phyloP scores from a whole-genome alignment of 768 basidiomycete species.

The Leucocoprinus sp. region DNA sequence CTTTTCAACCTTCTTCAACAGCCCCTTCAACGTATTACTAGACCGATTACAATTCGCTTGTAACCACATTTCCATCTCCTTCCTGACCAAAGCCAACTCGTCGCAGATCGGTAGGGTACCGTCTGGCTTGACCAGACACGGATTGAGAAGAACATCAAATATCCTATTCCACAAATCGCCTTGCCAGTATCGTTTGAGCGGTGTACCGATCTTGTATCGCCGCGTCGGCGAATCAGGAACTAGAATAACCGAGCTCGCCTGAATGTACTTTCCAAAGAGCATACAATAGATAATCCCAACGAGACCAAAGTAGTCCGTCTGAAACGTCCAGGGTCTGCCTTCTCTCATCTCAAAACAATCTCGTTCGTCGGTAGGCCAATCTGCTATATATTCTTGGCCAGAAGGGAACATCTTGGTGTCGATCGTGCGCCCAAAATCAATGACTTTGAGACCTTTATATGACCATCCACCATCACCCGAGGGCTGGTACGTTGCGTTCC shows the following conservation, averaged over 20 bases:
- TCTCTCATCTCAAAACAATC: conserved; percentile 92
- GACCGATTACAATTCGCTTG: conserved; percentile 81
- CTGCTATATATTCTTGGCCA: conserved; percentile 73
- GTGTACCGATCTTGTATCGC: conserved; percentile 59
- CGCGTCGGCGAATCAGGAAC: conserved; percentile 24
- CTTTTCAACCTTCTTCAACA: conserved; percentile 76
- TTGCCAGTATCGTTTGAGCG: conserved; percentile 96
- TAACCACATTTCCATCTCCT: conserved; percentile 85
- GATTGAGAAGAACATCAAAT: conserved; percentile 85
- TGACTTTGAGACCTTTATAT: conserved; percentile 81
- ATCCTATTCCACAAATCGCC: conserved; percentile 74
- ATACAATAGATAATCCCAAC: conserved; percentile 92
- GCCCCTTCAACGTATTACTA: conserved; percentile 69
- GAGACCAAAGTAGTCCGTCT: conserved; percentile 95
- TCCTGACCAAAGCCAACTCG: conserved; percentile 55
- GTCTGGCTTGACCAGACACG: conserved; percentile 47
- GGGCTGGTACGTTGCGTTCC: conserved; percentile 72
- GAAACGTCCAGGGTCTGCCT: conserved; percentile 82
- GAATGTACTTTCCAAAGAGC: conserved; percentile 95
- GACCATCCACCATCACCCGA: conserved; percentile 80
- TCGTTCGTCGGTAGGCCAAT: conserved; percentile 83
- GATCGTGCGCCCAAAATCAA: conserved; percentile 96
- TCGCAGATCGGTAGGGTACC: conserved; percentile 64
- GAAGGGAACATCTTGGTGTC: conserved; percentile 77
- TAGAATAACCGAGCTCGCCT: conserved; percentile 47